phyloP scores from a whole-genome alignment of 2,329 filamentous ascomycete species.

The Alternaria rosae region DNA sequence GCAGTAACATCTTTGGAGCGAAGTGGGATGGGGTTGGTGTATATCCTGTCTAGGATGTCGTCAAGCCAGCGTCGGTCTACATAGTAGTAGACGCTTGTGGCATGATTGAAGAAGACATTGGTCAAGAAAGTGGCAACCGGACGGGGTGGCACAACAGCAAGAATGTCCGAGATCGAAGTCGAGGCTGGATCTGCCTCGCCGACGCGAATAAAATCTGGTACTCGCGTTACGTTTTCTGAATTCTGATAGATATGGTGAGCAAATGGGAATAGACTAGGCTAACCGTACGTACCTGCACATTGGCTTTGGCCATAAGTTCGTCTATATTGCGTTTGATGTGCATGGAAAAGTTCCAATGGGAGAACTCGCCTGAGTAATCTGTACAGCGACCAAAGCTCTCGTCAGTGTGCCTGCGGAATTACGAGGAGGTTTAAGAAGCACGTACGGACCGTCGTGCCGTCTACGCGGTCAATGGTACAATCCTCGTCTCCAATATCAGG shows the following conservation, averaged over 20 bases:
- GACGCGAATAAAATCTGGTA: constrained; percentile 19
- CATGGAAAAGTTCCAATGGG: constrained; percentile 26
- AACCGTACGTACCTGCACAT: constrained; percentile 6
- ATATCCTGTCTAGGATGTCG: constrained; percentile 48
- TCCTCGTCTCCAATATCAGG: constrained; percentile 15
- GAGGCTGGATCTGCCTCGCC: constrained; percentile 15
- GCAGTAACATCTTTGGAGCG: constrained; percentile 14
- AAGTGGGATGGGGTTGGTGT: background rate
- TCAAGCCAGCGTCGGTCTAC: constrained; percentile 53
- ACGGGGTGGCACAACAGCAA: constrained; percentile 15
- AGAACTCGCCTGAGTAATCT: constrained; percentile 28
- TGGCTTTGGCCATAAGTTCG: constrained; percentile 16
- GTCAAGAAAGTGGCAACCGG: constrained; percentile 50
- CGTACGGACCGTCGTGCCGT: constrained; percentile 17
- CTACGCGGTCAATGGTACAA: constrained; percentile 15
- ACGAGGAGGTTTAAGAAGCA: background rate
- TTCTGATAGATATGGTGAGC: constrained; percentile 1
- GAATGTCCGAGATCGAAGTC: constrained; percentile 13
- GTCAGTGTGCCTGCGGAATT: background rate
- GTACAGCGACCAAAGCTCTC: background rate
- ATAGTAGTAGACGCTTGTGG: constrained; percentile 55
- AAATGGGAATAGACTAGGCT: background rate
- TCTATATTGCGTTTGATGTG: constrained; percentile 21
- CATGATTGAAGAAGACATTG: constrained; percentile 55
- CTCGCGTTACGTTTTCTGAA: constrained; percentile 1